Evolutionary conservation across 257 asterid species (phyloP).

Genomic region (Gynochthodes officinalis): DNA sequence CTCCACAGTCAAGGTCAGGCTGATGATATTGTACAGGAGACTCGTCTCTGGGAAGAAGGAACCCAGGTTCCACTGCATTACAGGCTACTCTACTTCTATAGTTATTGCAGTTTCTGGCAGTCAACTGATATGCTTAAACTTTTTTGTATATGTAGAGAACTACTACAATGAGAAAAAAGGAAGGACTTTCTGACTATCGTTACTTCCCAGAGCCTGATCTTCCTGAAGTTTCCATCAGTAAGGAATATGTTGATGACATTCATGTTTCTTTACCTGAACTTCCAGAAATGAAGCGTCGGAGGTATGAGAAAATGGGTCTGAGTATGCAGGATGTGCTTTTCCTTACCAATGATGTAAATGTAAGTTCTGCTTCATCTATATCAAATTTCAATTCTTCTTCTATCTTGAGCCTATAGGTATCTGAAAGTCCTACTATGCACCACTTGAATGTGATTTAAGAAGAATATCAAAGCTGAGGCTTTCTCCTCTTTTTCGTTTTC

Average conservation of each 20-base stretch:
- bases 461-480: conserved; percentile 1
- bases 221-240: conserved; percentile 72
- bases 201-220: conserved; percentile 99
- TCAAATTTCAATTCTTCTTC: neutral
- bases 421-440: neutral
- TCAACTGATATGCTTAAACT: conserved; percentile 11
- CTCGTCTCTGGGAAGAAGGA: conserved; percentile 99
- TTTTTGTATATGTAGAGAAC: conserved; percentile 60
- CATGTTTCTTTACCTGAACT: conserved; percentile 81
- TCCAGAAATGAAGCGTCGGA: conserved; percentile 87
- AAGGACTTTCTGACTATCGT: conserved; percentile 96
- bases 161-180: conserved; percentile 94
- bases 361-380: conserved; percentile 32
- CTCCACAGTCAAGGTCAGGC: conserved; percentile 79
- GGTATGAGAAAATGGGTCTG: conserved; percentile 77
- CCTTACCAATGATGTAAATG: conserved; percentile 73
- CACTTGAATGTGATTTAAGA: neutral
- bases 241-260: conserved; percentile 55
- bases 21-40: conserved; percentile 85
- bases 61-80: conserved; percentile 68
- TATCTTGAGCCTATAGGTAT: neutral
- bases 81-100: neutral
- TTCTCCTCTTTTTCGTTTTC: neutral
- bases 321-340: conserved; percentile 98
- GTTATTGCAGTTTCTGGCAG: conserved; percentile 2